These are phyloP conservation scores for Phoma sp. DNA, from an alignment of 2,329 filamentous ascomycete genomes.

Conservation along the genomic window DNA sequence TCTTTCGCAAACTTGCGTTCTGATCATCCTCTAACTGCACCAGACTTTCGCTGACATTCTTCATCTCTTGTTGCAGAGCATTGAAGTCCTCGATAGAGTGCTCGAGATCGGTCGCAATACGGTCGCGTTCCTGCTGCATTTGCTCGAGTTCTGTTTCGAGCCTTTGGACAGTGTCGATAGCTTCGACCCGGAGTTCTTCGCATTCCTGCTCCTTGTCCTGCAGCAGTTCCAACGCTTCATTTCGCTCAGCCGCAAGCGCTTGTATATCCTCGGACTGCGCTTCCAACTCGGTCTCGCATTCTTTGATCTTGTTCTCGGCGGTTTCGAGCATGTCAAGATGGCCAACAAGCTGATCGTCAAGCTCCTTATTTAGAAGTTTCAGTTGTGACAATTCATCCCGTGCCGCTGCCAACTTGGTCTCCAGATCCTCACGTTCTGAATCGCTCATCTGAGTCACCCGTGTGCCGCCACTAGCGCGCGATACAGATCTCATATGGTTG, in stretches of 20 bases:
- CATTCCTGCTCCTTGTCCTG: conserved; percentile 65
- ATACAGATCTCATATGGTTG: conserved; percentile 75
- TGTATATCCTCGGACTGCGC: conserved; percentile 80
- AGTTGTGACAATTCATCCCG: conserved; percentile 86
- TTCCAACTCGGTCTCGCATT: conserved; percentile 81
- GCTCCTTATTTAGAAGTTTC: conserved; percentile 87
- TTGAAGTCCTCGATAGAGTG: conserved; percentile 86
- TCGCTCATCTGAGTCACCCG: conserved; percentile 72
- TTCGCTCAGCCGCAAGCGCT: conserved; percentile 79
- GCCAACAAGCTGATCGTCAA: conserved; percentile 80
- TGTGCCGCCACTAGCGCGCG: conserved; percentile 66
- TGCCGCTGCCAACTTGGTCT: conserved; percentile 80
- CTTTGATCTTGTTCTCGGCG: conserved; percentile 61
- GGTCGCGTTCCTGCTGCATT: conserved; percentile 72
- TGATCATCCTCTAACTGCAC: conserved; percentile 90
- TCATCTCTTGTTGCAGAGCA: conserved; percentile 92
- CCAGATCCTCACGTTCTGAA: conserved; percentile 74
- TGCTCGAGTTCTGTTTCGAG: conserved; percentile 71
- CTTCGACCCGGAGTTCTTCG: conserved; percentile 61
- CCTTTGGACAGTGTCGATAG: conserved; percentile 63
- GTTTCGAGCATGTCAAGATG: conserved; percentile 81
- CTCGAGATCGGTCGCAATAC: conserved; percentile 72
- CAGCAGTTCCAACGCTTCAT: conserved; percentile 80
- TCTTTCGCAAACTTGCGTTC: conserved; percentile 75
- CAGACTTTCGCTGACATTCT: conserved; percentile 84